Percentiles rank a stretch among this genome's conserved stretches.
Conservation (phyloP, 148 eudicot genomes). For the Mesembryanthemum crystallinum region DNA sequence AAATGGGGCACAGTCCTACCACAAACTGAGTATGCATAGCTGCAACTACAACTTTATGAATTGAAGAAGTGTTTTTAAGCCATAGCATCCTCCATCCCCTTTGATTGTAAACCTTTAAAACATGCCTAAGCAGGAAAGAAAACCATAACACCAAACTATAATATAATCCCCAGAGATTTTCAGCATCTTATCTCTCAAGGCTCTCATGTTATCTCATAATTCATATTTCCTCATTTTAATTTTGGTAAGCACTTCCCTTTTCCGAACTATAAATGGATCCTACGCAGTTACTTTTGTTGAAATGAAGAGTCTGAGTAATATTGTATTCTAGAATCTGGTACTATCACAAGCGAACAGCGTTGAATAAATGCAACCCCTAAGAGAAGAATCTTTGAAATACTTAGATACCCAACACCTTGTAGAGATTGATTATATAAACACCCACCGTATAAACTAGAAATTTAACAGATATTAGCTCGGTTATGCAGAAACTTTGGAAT, state of each 20-base stretch:
- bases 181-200: not conserved
- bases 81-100: not conserved
- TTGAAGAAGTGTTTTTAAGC: not conserved
- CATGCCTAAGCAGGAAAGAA: not conserved
- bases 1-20: not conserved
- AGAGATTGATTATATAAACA: not conserved
- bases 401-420: not conserved
- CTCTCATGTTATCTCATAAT: not conserved
- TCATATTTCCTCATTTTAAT: not conserved
- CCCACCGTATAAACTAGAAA: not conserved
- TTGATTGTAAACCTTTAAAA: not conserved
- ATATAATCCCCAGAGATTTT: not conserved
- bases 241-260: not conserved
- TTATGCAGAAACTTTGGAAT: not conserved
- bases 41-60: not conserved
- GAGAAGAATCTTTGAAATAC: not conserved
- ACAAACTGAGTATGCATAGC: no score
- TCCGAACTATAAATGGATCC: no score
- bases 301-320: no score
- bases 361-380: not conserved
- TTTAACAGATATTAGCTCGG: not conserved
- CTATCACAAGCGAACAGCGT: not conserved
- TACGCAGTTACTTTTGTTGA: no score
- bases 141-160: not conserved
- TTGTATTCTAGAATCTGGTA: not conserved